These are phyloP conservation scores for Neurospora sp. DNA, from an alignment of 495 filamentous ascomycete genomes.

Conservation along the genomic window DNA sequence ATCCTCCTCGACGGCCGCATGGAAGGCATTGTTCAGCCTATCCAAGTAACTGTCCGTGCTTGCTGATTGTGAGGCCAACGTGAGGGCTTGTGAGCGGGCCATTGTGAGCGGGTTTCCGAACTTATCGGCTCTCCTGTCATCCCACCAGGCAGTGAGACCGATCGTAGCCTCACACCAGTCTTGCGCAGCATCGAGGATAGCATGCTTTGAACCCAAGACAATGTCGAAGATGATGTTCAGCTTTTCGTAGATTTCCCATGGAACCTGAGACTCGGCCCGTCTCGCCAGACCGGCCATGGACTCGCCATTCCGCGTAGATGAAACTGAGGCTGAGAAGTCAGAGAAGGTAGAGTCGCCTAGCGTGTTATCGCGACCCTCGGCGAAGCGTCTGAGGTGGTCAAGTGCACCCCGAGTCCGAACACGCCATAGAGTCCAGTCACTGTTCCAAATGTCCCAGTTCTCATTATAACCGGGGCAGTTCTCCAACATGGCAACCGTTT, in stretches of 20 bases:
- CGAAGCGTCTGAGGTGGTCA: conserved; percentile 58
- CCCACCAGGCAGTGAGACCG: conserved; percentile 78
- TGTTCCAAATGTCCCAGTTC: conserved; percentile 67
- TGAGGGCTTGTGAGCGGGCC: conserved; percentile 33
- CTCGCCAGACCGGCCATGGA: conserved; percentile 49
- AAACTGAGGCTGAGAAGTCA: conserved; percentile 15
- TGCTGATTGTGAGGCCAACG: conserved; percentile 11
- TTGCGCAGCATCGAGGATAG: conserved; percentile 58
- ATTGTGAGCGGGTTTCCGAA: conserved; percentile 18
- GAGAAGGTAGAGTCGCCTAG: conserved; percentile 27
- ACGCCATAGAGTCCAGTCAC: conserved; percentile 71
- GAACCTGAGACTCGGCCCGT: conserved; percentile 70
- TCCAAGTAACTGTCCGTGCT: conserved; percentile 34
- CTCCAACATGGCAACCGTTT: conserved; percentile 53
- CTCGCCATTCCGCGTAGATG: conserved; percentile 17
- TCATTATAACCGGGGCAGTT: conserved; percentile 55
- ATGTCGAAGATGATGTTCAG: conserved; percentile 65
- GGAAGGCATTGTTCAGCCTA: conserved; percentile 39
- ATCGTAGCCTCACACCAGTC: conserved; percentile 86
- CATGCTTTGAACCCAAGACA: conserved; percentile 55
- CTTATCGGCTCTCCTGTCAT: conserved; percentile 52
- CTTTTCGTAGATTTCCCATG: conserved; percentile 77
- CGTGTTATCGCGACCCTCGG: conserved; percentile 53
- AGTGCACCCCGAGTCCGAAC: conserved; percentile 55
- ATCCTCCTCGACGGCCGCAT: conserved; percentile 32